Evolutionary conservation across 176 grass and related monocot species (phyloP).

Genomic region (Melocanna baccifera): DNA sequence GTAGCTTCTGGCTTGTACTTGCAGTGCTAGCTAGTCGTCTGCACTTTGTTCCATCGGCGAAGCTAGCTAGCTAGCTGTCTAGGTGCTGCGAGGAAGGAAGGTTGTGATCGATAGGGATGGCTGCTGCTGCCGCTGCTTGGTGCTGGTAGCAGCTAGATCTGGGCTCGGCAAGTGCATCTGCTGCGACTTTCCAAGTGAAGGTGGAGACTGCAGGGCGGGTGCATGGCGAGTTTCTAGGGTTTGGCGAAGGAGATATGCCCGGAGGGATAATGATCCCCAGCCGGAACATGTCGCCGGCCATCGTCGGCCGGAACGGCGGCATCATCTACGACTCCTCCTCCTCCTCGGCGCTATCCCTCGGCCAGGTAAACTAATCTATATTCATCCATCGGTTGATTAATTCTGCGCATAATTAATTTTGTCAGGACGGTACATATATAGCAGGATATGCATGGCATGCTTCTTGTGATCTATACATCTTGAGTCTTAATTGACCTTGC

Average conservation of each 20-base stretch:
- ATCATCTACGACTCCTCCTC: constrained; percentile 44
- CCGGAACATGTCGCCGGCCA: constrained; percentile 53
- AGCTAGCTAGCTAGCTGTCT: neutral
- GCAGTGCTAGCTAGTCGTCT: neutral
- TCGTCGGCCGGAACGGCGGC: constrained; percentile 55
- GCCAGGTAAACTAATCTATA: constrained; percentile 45
- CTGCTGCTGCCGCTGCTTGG: neutral
- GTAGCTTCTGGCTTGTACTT: neutral
- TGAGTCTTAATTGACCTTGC: neutral
- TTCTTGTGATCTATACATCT: neutral
- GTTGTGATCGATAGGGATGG: neutral
- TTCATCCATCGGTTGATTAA: neutral
- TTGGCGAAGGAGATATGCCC: constrained; percentile 38
- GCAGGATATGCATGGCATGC: neutral
- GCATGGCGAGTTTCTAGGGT: constrained; percentile 34
- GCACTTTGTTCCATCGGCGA: neutral
- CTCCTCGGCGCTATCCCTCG: constrained; percentile 60
- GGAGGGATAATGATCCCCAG: constrained; percentile 79
- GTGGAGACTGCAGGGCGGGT: neutral
- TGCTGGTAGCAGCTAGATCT: constrained; percentile 40
- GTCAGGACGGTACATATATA: neutral
- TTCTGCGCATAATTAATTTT: neutral
- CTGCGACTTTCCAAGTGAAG: neutral
- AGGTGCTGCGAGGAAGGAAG: neutral
- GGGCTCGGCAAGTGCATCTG: neutral